A percentile compares a stretch with the other conserved stretches of the same genome.
These are phyloP conservation scores for Dorcoceras hygrometricum DNA, from an alignment of 257 asterid genomes.

Conservation along the genomic window DNA sequence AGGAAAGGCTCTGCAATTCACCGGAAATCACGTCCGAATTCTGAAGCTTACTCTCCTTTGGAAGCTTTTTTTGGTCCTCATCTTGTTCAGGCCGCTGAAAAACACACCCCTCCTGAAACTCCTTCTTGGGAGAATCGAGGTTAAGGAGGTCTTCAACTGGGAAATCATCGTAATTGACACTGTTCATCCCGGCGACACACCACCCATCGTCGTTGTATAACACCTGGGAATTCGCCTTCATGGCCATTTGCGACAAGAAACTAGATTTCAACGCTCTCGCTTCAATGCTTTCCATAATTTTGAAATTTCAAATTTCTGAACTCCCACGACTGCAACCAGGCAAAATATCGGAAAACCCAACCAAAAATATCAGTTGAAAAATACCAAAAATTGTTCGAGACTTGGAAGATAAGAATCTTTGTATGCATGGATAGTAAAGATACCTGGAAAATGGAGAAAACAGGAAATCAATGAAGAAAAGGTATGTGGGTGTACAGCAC, in stretches of 20 bases:
- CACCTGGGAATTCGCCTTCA: slow-evolving; percentile 45
- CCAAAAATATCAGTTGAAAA: not conserved
- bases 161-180: slow-evolving; percentile 65
- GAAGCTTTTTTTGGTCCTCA: slow-evolving; percentile 37
- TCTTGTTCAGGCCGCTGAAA: slow-evolving; percentile 20
- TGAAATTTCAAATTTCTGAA: not conserved
- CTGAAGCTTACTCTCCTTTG: slow-evolving; percentile 34
- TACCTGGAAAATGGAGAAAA: not conserved
- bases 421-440: not conserved
- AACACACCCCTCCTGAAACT: slow-evolving; percentile 42
- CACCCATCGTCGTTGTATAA: slow-evolving; percentile 64
- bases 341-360: not conserved
- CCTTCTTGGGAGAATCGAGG: slow-evolving; percentile 78
- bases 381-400: not conserved
- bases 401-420: too few species aligned
- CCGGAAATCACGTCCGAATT: slow-evolving; percentile 40
- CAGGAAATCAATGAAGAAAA: not conserved
- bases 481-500: not conserved
- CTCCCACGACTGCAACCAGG: not conserved
- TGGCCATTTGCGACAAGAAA: slow-evolving; percentile 58
- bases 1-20: slow-evolving; percentile 55
- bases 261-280: slow-evolving; percentile 92
- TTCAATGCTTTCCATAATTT: slow-evolving; percentile 77
- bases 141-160: slow-evolving; percentile 95
- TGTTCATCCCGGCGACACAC: slow-evolving; percentile 56